Percentiles rank a stretch among this genome's conserved stretches.
Evolutionary conservation across 768 basidiomycete genomes (phyloP).

Genomic region (Mycena crocata): DNA sequence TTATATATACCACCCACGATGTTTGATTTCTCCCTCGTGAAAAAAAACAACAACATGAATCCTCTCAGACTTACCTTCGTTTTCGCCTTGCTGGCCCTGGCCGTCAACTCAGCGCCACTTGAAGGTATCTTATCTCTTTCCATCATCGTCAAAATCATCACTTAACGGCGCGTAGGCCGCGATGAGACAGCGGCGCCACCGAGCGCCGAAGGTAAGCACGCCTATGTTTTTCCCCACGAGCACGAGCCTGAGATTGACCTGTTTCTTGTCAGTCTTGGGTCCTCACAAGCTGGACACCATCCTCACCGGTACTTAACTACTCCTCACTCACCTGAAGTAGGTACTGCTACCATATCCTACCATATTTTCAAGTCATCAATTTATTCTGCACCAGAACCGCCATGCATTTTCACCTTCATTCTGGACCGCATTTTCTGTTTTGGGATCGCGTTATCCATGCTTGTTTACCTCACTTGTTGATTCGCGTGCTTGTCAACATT

Average conservation of each 20-base stretch:
- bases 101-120: conserved; percentile 15
- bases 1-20: conserved; percentile 11
- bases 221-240: neutral
- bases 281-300: conserved; percentile 19
- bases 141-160: neutral
- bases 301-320: conserved; percentile 2
- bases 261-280: neutral
- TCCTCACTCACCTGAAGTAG: neutral
- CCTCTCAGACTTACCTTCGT: conserved; percentile 18
- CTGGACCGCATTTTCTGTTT: conserved; percentile 12
- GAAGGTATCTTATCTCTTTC: conserved; percentile 16
- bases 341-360: too few relatives aligned
- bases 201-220: conserved; percentile 13
- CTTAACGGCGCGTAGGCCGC: conserved; percentile 5
- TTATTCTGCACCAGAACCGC: neutral
- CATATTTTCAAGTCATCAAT: neutral
- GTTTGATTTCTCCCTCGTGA: neutral
- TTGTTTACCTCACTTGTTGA: conserved; percentile 1
- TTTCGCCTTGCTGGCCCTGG: conserved; percentile 16
- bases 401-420: conserved; percentile 9
- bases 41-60: neutral
- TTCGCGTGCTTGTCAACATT: conserved; percentile 2
- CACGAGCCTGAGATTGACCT: neutral
- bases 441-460: neutral
- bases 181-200: conserved; percentile 13